A percentile compares a stretch with the other conserved stretches of the same genome.
Evolutionary conservation across 768 basidiomycete species (phyloP).

Genomic region (Hericium erinaceus): DNA sequence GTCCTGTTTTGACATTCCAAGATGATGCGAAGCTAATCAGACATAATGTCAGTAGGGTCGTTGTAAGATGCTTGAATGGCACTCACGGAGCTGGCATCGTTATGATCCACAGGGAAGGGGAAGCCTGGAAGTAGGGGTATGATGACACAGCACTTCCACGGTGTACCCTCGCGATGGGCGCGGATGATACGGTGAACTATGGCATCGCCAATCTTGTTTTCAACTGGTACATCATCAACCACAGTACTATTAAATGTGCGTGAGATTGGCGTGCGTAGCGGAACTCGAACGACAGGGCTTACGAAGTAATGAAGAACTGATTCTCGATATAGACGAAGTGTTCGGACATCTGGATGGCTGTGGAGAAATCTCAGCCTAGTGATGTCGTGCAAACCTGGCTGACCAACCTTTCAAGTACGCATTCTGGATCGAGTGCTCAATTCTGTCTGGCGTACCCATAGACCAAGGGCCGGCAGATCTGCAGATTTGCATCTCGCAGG

Average conservation of each 20-base stretch:
- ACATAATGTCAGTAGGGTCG: conserved; percentile 1
- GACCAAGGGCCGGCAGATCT: conserved; percentile 96
- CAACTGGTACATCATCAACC: conserved; percentile 76
- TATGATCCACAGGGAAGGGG: conserved; percentile 84
- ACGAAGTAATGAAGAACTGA: conserved; percentile 89
- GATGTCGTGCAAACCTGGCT: neutral
- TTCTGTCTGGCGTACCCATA: conserved; percentile 74
- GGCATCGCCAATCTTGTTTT: conserved; percentile 93
- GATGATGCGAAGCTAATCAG: conserved; percentile 76
- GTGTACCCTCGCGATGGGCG: conserved; percentile 70
- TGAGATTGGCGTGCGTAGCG: neutral
- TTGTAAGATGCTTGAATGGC: neutral
- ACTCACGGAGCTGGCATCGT: conserved; percentile 83
- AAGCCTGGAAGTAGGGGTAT: conserved; percentile 93
- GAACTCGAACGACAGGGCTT: conserved; percentile 20
- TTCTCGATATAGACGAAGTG: conserved; percentile 99
- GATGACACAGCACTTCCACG: conserved; percentile 89
- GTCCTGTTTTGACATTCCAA: conserved; percentile 91
- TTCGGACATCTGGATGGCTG: conserved; percentile 88
- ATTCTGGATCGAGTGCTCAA: conserved; percentile 90
- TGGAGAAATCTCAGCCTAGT: neutral
- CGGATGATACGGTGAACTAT: conserved; percentile 84
- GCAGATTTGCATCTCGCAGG: conserved; percentile 95
- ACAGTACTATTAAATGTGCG: conserved; percentile 45
- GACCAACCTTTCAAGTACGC: conserved; percentile 77